Conservation (phyloP, 164 flowering plant species). For the Chimonanthus praecox region DNA sequence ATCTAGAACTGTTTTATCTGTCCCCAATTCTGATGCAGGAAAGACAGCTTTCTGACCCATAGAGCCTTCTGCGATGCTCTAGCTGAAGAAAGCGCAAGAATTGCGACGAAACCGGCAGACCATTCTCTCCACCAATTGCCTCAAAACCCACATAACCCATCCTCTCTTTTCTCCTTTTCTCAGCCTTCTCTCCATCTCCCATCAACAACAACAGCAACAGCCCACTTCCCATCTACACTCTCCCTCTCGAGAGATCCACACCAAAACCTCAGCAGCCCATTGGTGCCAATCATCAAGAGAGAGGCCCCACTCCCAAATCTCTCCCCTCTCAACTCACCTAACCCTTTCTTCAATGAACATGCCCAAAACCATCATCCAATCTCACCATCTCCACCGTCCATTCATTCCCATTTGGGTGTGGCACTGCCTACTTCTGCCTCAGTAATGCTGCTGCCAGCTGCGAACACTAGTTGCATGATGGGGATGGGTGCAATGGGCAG, state of each 20-base stretch:
- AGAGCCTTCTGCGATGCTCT: constrained; percentile 84
- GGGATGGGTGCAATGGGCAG: background rate
- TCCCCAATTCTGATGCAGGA: constrained; percentile 32
- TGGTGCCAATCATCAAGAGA: constrained; percentile 4
- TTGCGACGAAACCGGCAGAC: background rate
- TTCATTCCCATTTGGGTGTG: constrained; percentile 11
- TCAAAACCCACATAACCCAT: background rate
- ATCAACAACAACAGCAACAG: constrained; percentile 6
- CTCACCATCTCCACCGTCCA: background rate
- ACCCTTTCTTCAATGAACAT: background rate
- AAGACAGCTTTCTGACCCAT: constrained; percentile 77
- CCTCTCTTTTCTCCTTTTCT: background rate
- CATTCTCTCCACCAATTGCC: background rate
- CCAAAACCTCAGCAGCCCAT: constrained; percentile 8
- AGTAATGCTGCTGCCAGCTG: background rate
- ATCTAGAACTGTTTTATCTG: background rate
- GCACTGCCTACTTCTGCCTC: constrained; percentile 5
- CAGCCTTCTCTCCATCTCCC: constrained; percentile 5
- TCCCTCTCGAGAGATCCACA: constrained; percentile 23
- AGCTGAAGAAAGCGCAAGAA: constrained; percentile 77
- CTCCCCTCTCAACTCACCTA: constrained; percentile 13
- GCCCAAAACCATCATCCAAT: background rate
- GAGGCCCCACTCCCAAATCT: constrained; percentile 6
- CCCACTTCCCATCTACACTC: constrained; percentile 3
- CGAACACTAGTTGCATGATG: background rate